These are phyloP conservation scores for Mycena vitilis DNA, from an alignment of 768 basidiomycete species.

Conservation along the genomic window DNA sequence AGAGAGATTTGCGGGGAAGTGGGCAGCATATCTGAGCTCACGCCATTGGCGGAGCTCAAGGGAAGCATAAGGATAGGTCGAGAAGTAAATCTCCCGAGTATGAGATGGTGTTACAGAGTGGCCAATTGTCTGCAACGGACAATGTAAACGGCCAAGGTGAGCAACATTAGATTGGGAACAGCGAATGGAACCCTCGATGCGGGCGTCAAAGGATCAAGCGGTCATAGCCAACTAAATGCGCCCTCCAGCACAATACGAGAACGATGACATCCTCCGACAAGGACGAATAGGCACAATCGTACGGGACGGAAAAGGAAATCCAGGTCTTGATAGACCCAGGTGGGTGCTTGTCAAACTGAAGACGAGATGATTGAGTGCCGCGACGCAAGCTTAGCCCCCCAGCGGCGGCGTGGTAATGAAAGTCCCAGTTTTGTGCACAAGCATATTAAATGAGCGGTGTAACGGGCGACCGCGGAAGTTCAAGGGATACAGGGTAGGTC, in stretches of 20 bases:
- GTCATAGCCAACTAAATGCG: not conserved
- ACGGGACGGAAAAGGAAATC: not conserved
- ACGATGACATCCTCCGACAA: not conserved
- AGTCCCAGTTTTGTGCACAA: too few species aligned
- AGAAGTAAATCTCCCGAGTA: not conserved
- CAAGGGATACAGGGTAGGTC: not conserved
- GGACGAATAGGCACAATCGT: not conserved
- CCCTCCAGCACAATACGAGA: not conserved
- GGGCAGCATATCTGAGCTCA: not conserved
- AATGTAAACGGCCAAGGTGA: not conserved
- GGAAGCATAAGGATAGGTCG: not conserved
- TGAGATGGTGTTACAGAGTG: not conserved
- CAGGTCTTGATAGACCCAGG: not conserved
- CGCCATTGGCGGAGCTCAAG: slow-evolving; percentile 1
- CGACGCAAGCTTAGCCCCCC: too few species aligned
- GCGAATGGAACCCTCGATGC: too few species aligned
- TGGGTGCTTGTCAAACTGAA: not conserved
- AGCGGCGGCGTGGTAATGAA: too few species aligned
- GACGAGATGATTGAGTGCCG: too few species aligned
- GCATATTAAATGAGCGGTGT: not conserved
- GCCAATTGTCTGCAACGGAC: not conserved
- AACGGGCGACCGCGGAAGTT: not conserved
- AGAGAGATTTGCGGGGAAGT: not conserved
- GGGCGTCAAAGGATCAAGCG: too few species aligned
- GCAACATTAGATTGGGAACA: not conserved